phyloP scores from a whole-genome alignment of 1,139 yeast genomes.

The Barnettozyma hawaiiensis region DNA sequence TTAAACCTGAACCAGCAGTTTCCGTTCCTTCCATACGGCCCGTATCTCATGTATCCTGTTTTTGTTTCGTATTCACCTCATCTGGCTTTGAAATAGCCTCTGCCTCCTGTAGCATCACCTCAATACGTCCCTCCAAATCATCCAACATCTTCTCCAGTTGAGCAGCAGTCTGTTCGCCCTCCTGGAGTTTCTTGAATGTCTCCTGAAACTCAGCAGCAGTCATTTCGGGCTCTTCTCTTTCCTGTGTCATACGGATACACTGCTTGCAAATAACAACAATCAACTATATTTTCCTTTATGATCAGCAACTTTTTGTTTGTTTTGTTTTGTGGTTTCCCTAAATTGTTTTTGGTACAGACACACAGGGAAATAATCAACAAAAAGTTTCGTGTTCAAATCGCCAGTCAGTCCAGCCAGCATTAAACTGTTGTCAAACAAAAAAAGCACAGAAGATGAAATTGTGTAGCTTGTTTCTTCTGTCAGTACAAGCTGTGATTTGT shows the following conservation, averaged over 20 bases:
- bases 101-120: constrained; percentile 36
- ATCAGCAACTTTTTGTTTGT: neutral
- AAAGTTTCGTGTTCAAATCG: neutral
- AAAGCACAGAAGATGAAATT: constrained; percentile 3
- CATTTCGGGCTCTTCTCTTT: constrained; percentile 5
- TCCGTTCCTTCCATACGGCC: neutral
- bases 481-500: neutral
- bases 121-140: constrained; percentile 50
- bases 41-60: too few species aligned
- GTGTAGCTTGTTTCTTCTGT: constrained; percentile 6
- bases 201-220: constrained; percentile 35
- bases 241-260: constrained; percentile 8
- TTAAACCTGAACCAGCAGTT: neutral
- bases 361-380: neutral
- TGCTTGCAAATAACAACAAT: too few species aligned
- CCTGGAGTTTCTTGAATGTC: constrained; percentile 44
- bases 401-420: neutral
- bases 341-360: neutral
- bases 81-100: constrained; percentile 8
- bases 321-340: neutral
- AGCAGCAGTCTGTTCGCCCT: constrained; percentile 52
- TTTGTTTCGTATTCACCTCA: too few species aligned
- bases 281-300: too few species aligned
- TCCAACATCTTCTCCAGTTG: constrained; percentile 53
- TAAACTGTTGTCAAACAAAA: neutral